A percentile compares a stretch with the other conserved stretches of the same genome.
Evolutionary conservation across 805 yeast genomes (phyloP).

Genomic region (Pichia thaimueangensis): DNA sequence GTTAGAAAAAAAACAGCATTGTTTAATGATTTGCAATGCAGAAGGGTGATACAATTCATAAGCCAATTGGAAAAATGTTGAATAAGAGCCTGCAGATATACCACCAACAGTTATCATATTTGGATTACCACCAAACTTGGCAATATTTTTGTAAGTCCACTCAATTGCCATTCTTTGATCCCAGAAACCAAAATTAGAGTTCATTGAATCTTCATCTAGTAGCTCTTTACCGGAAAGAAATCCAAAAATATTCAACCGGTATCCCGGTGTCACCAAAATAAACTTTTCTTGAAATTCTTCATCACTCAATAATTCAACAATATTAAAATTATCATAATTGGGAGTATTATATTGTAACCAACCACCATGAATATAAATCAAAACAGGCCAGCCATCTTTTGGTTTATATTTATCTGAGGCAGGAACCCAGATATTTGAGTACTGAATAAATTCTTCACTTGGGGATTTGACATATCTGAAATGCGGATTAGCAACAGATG

Average conservation of each 20-base stretch:
- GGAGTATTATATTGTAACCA: conserved; percentile 34
- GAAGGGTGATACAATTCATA: conserved; percentile 39
- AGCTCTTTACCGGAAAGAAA: conserved; percentile 33
- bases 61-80: conserved; percentile 35
- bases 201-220: conserved; percentile 26
- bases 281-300: conserved; percentile 27
- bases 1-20: conserved; percentile 31
- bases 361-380: conserved; percentile 38
- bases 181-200: conserved; percentile 35
- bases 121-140: conserved; percentile 41
- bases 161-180: conserved; percentile 41
- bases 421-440: conserved; percentile 35
- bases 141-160: conserved; percentile 39
- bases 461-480: conserved; percentile 22
- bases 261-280: conserved; percentile 33
- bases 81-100: conserved; percentile 40
- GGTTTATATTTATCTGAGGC: conserved; percentile 27
- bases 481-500: conserved; percentile 24
- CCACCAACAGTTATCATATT: conserved; percentile 38
- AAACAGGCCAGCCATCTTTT: conserved; percentile 36
- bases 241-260: conserved; percentile 36
- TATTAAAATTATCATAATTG: conserved; percentile 19
- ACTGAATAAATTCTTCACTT: conserved; percentile 29
- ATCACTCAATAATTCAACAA: conserved; percentile 20
- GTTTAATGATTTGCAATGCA: conserved; percentile 33